A percentile compares a stretch with the other conserved stretches of the same genome.
These are phyloP conservation scores for Pseudotsuga menziesii DNA, from an alignment of 75 land plant genomes.

Conservation along the genomic window DNA sequence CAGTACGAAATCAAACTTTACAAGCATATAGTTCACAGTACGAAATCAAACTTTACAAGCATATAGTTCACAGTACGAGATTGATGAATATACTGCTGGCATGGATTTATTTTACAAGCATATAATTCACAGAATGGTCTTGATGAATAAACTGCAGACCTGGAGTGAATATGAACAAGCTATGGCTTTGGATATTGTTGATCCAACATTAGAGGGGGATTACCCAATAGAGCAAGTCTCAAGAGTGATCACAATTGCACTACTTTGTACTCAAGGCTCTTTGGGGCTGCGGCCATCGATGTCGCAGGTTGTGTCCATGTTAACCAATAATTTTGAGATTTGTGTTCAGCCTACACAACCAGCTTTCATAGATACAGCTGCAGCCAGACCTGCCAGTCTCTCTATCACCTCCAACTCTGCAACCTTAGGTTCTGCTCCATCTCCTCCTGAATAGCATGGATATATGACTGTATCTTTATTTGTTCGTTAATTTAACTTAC, in stretches of 20 bases:
- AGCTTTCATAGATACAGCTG: background rate
- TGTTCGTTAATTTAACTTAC: background rate
- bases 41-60: too few species aligned
- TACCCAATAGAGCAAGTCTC: background rate
- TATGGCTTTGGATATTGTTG: background rate
- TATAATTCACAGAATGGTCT: background rate
- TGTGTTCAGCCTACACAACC: background rate
- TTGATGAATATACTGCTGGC: too few species aligned
- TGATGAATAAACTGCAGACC: background rate
- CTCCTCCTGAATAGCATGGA: background rate
- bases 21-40: background rate
- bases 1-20: background rate
- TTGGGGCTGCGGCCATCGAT: background rate
- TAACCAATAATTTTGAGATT: background rate
- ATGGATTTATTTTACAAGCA: background rate
- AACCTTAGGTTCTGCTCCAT: background rate
- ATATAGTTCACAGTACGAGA: too few species aligned
- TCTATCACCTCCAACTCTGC: background rate
- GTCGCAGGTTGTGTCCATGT: background rate
- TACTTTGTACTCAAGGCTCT: background rate
- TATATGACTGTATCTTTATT: background rate
- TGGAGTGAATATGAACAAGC: background rate
- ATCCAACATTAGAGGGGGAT: background rate
- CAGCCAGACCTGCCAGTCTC: too few species aligned
- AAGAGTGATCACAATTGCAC: slow-evolving; percentile 2